Evolutionary conservation across 192 early-diverging fungal species (phyloP).

Genomic region (Backusella australiensis): DNA sequence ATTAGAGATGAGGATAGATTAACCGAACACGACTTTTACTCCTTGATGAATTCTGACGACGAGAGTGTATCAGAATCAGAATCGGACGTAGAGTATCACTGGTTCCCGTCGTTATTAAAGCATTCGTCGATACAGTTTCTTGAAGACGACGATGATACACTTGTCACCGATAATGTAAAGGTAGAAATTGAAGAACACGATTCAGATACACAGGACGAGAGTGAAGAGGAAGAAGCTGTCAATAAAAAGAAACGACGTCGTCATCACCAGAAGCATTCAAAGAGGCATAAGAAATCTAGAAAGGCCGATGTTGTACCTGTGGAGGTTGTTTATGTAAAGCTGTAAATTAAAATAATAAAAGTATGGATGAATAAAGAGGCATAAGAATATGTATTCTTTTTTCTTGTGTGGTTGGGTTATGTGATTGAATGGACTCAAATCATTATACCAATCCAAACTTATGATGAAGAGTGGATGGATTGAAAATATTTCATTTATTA

Average conservation of each 20-base stretch:
- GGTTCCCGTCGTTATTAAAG: conserved; percentile 16
- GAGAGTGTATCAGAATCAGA: not conserved
- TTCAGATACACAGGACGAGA: not conserved
- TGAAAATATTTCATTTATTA: too few species aligned
- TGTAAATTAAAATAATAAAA: not conserved
- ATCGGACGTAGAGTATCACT: conserved; percentile 8
- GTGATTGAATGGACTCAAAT: too few species aligned
- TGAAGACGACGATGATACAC: not conserved
- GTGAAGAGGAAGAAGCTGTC: not conserved
- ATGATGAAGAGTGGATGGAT: too few species aligned
- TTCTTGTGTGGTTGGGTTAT: too few species aligned
- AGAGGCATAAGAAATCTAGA: not conserved
- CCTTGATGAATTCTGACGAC: not conserved
- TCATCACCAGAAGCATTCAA: not conserved
- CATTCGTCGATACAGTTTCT: conserved; percentile 4
- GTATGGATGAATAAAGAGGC: too few species aligned
- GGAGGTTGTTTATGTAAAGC: conserved; percentile 10
- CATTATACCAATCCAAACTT: too few species aligned
- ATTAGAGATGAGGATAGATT: not conserved
- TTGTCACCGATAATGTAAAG: not conserved
- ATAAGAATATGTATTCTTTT: too few species aligned
- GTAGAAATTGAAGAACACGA: not conserved
- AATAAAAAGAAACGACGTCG: not conserved
- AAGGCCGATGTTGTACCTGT: not conserved
- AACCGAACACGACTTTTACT: conserved; percentile 1